Percentiles rank a stretch among this genome's conserved stretches.
Evolutionary conservation across 2,329 filamentous ascomycete species (phyloP).

Genomic region (Amylocarpus encephaloides): DNA sequence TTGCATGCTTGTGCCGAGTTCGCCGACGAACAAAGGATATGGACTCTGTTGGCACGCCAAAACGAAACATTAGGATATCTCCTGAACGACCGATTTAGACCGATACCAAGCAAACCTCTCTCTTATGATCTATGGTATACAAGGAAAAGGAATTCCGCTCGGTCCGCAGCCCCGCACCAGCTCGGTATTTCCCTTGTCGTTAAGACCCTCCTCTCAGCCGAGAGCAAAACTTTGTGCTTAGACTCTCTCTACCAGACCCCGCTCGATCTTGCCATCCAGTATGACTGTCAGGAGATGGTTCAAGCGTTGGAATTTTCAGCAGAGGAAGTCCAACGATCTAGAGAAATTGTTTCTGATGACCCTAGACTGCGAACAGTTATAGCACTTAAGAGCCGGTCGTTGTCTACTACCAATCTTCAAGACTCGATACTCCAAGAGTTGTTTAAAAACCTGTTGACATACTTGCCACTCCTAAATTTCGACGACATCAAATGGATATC

Average conservation of each 20-base stretch:
- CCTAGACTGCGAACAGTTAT: slow-evolving; percentile 3
- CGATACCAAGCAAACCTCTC: neutral
- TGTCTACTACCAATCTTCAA: neutral
- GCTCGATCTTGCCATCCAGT: slow-evolving; percentile 8
- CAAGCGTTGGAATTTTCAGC: slow-evolving; percentile 1
- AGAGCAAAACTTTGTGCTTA: neutral
- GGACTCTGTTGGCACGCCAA: neutral
- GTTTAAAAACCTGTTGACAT: too few species aligned
- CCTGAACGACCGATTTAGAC: neutral
- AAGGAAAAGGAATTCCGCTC: neutral
- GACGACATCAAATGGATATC: too few species aligned
- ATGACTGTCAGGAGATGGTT: slow-evolving; percentile 7
- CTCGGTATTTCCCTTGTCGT: too few species aligned
- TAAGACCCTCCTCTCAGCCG: too few species aligned
- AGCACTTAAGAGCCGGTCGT: slow-evolving; percentile 1
- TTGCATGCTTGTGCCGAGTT: neutral
- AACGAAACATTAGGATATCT: neutral
- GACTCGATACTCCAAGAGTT: neutral
- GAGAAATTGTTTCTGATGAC: neutral
- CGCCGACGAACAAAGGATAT: neutral
- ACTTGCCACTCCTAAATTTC: too few species aligned
- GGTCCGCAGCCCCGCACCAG: too few species aligned
- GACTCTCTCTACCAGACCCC: slow-evolving; percentile 1
- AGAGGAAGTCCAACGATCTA: neutral
- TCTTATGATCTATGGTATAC: neutral